A percentile compares a stretch with the other conserved stretches of the same genome.
phyloP scores from a whole-genome alignment of 495 filamentous ascomycete genomes.

The Chaetomium tenue region DNA sequence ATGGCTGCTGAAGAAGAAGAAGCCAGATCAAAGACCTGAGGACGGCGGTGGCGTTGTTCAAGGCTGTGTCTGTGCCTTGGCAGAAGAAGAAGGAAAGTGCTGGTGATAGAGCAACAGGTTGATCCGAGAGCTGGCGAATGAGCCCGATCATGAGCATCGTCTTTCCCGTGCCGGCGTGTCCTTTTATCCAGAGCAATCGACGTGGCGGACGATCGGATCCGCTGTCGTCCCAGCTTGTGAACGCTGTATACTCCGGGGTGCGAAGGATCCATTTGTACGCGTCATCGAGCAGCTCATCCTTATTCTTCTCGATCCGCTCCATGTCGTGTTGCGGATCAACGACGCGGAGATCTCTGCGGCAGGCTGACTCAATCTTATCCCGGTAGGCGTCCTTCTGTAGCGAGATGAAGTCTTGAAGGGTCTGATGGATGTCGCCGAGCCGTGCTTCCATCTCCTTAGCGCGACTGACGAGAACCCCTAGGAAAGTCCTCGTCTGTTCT shows the following conservation, averaged over 20 bases:
- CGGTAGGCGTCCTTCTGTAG: constrained; percentile 6
- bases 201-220: constrained; percentile 37
- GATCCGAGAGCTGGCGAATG: constrained; percentile 36
- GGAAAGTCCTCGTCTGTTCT: constrained; percentile 10
- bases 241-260: constrained; percentile 38
- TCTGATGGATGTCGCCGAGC: background rate
- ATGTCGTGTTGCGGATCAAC: too few relatives aligned
- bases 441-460: constrained; percentile 3
- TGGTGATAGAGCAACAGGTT: constrained; percentile 14
- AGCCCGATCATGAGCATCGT: constrained; percentile 50
- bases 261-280: constrained; percentile 47
- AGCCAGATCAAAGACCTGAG: too few relatives aligned
- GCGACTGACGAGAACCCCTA: constrained; percentile 17
- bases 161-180: too few relatives aligned
- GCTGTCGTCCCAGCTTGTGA: constrained; percentile 24
- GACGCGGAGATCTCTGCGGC: constrained; percentile 29
- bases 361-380: constrained; percentile 15
- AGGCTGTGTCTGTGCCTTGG: too few relatives aligned
- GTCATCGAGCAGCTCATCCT: constrained; percentile 44
- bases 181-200: constrained; percentile 44
- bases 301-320: constrained; percentile 42
- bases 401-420: constrained; percentile 7
- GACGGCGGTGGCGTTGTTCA: too few relatives aligned
- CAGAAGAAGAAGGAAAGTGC: too few relatives aligned
- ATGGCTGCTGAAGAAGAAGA: constrained; percentile 33